phyloP scores from a whole-genome alignment of 768 basidiomycete species.

The Naematelia encephala region DNA sequence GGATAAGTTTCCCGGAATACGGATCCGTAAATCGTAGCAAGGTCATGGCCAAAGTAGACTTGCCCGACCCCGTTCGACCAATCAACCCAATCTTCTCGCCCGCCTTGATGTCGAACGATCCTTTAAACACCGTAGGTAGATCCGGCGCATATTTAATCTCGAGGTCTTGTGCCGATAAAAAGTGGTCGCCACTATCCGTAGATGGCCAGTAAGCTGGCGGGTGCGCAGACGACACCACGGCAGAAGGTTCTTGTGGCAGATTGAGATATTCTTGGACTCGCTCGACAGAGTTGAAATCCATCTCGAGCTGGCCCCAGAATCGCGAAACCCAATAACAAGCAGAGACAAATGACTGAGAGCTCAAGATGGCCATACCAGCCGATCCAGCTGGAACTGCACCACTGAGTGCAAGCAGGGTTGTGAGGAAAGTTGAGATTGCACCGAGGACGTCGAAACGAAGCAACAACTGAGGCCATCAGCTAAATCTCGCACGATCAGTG shows the following conservation, averaged over 20 bases:
- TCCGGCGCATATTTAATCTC: conserved; percentile 80
- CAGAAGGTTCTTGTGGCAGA: conserved; percentile 80
- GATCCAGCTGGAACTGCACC: conserved; percentile 53
- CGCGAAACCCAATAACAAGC: conserved; percentile 50
- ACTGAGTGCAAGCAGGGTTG: conserved; percentile 71
- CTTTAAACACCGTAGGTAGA: conserved; percentile 72
- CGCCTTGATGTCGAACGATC: conserved; percentile 67
- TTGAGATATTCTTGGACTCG: conserved; percentile 87
- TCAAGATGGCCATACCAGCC: conserved; percentile 66
- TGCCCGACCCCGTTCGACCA: conserved; percentile 65
- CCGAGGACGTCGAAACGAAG: conserved; percentile 78
- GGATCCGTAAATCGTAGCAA: conserved; percentile 82
- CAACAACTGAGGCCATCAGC: conserved; percentile 56
- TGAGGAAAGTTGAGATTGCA: conserved; percentile 67
- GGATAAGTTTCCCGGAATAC: conserved; percentile 65
- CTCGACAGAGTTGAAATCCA: conserved; percentile 67
- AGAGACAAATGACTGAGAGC: conserved; percentile 62
- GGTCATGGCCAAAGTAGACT: conserved; percentile 72
- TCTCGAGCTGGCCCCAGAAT: conserved; percentile 49
- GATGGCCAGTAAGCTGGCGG: conserved; percentile 94
- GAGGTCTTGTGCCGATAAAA: conserved; percentile 70
- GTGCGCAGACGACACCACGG: conserved; percentile 66
- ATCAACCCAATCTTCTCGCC: conserved; percentile 74
- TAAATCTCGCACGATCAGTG: not conserved
- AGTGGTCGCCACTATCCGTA: conserved; percentile 57